Evolutionary conservation across 768 basidiomycete species (phyloP).

Genomic region (Boletus pseudo-olivaceus): DNA sequence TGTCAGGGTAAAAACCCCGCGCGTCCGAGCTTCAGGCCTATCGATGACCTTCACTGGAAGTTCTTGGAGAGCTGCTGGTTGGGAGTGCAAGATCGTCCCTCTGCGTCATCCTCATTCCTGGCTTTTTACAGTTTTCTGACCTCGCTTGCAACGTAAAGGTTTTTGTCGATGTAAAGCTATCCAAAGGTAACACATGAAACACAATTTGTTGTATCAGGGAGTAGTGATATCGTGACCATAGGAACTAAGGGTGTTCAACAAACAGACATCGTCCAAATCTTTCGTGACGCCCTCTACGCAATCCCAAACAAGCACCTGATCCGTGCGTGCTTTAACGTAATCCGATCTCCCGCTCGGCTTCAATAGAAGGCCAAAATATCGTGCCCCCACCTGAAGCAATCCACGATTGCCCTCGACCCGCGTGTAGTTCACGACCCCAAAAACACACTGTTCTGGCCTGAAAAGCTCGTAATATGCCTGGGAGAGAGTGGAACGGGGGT

Average conservation of each 20-base stretch:
- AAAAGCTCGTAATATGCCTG: slow-evolving; percentile 16
- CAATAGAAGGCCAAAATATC: slow-evolving; percentile 11
- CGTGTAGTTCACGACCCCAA: slow-evolving; percentile 15
- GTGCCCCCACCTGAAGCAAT: slow-evolving; percentile 6
- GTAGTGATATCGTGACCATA: background rate
- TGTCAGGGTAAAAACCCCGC: background rate
- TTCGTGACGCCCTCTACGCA: slow-evolving; percentile 8
- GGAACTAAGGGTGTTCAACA: slow-evolving; percentile 4
- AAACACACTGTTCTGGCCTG: slow-evolving; percentile 14
- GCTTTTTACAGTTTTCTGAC: slow-evolving; percentile 9
- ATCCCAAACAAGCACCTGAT: slow-evolving; percentile 11
- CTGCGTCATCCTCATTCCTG: slow-evolving; percentile 10
- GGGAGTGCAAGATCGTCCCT: slow-evolving; percentile 6
- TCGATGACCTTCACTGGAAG: slow-evolving; percentile 8
- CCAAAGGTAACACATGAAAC: background rate
- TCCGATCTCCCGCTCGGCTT: background rate
- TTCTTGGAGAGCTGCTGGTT: slow-evolving; percentile 14
- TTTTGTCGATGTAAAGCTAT: background rate
- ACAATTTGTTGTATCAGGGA: background rate
- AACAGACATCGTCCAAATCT: slow-evolving; percentile 8
- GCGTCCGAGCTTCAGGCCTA: slow-evolving; percentile 3
- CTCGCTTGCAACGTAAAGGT: background rate
- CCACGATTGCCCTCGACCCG: slow-evolving; percentile 6
- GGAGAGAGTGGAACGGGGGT: slow-evolving; percentile 7
- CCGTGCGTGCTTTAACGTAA: slow-evolving; percentile 17